Evolutionary conservation across 2,329 filamentous ascomycete genomes (phyloP).

Genomic region (Ascochyta pisi): DNA sequence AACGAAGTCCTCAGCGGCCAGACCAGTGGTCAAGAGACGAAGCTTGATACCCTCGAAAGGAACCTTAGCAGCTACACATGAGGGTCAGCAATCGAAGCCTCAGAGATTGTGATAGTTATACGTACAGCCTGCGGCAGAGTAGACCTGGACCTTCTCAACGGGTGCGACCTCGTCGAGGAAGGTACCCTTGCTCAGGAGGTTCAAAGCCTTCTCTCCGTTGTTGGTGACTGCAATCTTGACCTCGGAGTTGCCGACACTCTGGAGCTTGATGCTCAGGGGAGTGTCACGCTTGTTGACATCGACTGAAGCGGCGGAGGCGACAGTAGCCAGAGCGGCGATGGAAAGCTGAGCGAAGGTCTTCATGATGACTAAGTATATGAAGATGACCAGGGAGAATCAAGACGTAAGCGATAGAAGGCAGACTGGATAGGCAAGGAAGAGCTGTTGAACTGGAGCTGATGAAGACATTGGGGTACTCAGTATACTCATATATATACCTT

Average conservation of each 20-base stretch:
- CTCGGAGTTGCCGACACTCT: slow-evolving; percentile 59
- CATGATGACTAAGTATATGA: slow-evolving; percentile 30
- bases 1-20: slow-evolving; percentile 60
- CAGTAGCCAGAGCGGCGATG: slow-evolving; percentile 36
- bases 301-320: slow-evolving; percentile 36
- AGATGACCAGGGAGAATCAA: slow-evolving; percentile 12
- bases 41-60: slow-evolving; percentile 63
- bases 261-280: slow-evolving; percentile 49
- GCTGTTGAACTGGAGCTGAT: slow-evolving; percentile 31
- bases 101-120: slow-evolving; percentile 2
- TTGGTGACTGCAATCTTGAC: slow-evolving; percentile 63
- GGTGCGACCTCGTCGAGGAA: slow-evolving; percentile 59
- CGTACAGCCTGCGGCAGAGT: slow-evolving; percentile 53
- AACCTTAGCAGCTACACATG: slow-evolving; percentile 49
- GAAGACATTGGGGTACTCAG: slow-evolving; percentile 13
- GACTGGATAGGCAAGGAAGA: slow-evolving; percentile 19
- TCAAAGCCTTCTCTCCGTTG: slow-evolving; percentile 57
- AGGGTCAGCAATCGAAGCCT: slow-evolving; percentile 3
- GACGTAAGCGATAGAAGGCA: slow-evolving; percentile 10
- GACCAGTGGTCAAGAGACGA: slow-evolving; percentile 54
- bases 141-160: slow-evolving; percentile 62
- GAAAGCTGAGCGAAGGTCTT: slow-evolving; percentile 37
- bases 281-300: slow-evolving; percentile 47
- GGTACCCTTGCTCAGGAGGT: slow-evolving; percentile 62
- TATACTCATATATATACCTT: slow-evolving; percentile 32